Evolutionary conservation across 352 stramenopile species (phyloP).

Genomic region (Pythium brassicae): DNA sequence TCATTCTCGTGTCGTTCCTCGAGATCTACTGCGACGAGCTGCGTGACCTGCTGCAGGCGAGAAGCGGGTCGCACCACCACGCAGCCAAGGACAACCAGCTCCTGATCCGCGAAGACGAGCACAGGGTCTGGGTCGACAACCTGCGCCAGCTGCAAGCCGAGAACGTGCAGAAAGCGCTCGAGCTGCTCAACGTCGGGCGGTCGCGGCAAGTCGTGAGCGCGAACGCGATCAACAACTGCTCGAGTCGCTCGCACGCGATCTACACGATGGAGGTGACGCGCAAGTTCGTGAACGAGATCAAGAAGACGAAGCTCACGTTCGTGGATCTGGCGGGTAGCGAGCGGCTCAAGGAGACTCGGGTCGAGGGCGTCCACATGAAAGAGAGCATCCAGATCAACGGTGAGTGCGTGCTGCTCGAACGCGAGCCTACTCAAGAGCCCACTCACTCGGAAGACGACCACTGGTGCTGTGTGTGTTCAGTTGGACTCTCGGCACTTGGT

Average conservation of each 20-base stretch:
- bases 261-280: constrained; percentile 51
- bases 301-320: constrained; percentile 56
- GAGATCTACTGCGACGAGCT: constrained; percentile 95
- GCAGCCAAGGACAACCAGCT: constrained; percentile 16
- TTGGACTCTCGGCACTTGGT: constrained; percentile 39
- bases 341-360: constrained; percentile 46
- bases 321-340: constrained; percentile 60
- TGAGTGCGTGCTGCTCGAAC: constrained; percentile 1
- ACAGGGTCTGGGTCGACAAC: constrained; percentile 42
- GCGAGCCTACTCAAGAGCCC: no score
- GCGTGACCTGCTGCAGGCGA: constrained; percentile 80
- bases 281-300: constrained; percentile 34
- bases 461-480: constrained; percentile 9
- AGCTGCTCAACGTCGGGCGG: constrained; percentile 40
- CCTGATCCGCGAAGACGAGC: constrained; percentile 29
- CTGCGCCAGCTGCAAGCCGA: constrained; percentile 34
- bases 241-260: constrained; percentile 57
- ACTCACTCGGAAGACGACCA: not conserved
- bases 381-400: constrained; percentile 67
- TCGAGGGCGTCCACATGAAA: constrained; percentile 40
- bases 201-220: constrained; percentile 29
- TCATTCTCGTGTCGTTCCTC: constrained; percentile 56
- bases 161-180: constrained; percentile 31
- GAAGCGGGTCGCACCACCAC: not conserved
- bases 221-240: constrained; percentile 58